Percentiles rank a stretch among this genome's conserved stretches.
These are phyloP conservation scores for Botrytis galanthina DNA, from an alignment of 2,329 filamentous ascomycete species.

Conservation along the genomic window DNA sequence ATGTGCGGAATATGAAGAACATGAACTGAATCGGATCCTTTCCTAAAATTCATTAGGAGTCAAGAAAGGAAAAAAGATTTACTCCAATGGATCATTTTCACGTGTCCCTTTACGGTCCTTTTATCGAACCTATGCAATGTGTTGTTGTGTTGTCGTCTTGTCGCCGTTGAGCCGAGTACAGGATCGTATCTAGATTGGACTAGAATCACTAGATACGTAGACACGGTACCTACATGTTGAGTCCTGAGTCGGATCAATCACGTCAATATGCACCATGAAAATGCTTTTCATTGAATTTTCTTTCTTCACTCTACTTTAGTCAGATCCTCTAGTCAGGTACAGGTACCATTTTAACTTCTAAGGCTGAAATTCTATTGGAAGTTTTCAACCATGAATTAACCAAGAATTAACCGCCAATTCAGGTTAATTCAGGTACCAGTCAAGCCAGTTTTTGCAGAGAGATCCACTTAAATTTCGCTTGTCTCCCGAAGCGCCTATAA, in stretches of 20 bases:
- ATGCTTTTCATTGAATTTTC: not conserved
- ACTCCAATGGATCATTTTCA: not conserved
- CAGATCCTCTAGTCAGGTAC: slow-evolving; percentile 1
- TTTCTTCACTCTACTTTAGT: not conserved
- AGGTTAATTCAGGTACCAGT: not conserved
- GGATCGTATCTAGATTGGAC: not conserved
- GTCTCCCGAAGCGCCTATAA: slow-evolving; percentile 1
- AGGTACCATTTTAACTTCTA: not conserved
- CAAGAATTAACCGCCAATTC: not conserved
- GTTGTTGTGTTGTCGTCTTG: not conserved
- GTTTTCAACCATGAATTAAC: not conserved
- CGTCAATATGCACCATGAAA: not conserved
- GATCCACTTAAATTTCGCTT: not conserved
- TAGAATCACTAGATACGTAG: not conserved
- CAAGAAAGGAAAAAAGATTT: not conserved
- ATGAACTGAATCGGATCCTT: not conserved
- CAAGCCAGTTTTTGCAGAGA: too few relatives aligned
- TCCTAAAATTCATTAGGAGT: not conserved
- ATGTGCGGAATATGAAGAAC: not conserved
- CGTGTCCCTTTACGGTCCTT: not conserved
- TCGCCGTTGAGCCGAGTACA: not conserved
- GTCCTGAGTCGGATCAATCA: not conserved
- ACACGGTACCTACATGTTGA: not conserved
- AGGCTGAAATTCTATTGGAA: not conserved
- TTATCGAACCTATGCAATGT: not conserved